phyloP scores from a whole-genome alignment of 805 yeast species.

The Kluyveromyces wickerhamii region DNA sequence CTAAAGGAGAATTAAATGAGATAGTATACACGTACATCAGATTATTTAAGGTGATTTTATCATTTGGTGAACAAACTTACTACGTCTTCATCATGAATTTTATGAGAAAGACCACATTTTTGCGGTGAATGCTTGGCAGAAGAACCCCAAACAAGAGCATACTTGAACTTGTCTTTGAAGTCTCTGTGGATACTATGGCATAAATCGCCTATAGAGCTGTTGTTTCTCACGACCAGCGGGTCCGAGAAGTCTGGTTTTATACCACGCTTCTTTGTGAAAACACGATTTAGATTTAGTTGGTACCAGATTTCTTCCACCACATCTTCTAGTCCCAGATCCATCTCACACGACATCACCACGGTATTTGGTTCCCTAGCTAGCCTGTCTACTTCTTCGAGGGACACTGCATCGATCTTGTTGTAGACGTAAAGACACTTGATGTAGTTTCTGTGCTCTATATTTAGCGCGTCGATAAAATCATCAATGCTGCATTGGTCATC shows the following conservation, averaged over 20 bases:
- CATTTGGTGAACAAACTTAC: conserved; percentile 83
- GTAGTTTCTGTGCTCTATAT: conserved; percentile 80
- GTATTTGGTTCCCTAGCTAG: conserved; percentile 90
- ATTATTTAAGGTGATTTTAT: neutral
- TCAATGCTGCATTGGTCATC: conserved; percentile 88
- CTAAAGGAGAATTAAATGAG: no score
- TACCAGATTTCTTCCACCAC: conserved; percentile 92
- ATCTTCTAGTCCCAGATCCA: conserved; percentile 79
- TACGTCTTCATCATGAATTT: conserved; percentile 87
- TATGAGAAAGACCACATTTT: conserved; percentile 84
- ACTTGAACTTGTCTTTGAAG: conserved; percentile 84
- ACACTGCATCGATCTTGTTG: conserved; percentile 92
- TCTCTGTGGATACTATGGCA: conserved; percentile 92
- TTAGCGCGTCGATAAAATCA: conserved; percentile 86
- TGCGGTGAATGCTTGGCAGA: conserved; percentile 94
- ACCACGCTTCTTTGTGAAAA: conserved; percentile 87
- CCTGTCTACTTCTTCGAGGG: conserved; percentile 87
- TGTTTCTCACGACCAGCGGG: conserved; percentile 82
- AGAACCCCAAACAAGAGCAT: conserved; percentile 95
- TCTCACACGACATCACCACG: conserved; percentile 86
- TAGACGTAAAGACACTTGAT: conserved; percentile 89
- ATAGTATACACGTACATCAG: neutral
- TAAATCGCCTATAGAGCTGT: conserved; percentile 73
- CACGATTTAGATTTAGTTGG: conserved; percentile 66
- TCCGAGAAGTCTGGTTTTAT: conserved; percentile 71